Evolutionary conservation across 164 flowering plant genomes (phyloP).

Genomic region (Berberis vulgaris): DNA sequence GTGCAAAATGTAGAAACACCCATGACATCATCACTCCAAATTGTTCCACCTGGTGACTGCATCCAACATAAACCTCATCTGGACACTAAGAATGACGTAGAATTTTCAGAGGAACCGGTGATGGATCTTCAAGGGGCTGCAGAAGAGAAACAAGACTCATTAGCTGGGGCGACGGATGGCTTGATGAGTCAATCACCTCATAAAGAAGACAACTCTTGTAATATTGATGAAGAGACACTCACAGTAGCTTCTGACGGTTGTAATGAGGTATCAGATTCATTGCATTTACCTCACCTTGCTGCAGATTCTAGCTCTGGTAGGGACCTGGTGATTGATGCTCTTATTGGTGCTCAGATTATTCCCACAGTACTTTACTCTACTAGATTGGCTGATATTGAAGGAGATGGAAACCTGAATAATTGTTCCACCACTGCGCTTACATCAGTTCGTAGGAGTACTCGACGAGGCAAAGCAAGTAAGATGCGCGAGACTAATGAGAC

Average conservation of each 20-base stretch:
- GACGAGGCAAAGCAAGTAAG: slow-evolving; percentile 19
- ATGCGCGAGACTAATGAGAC: slow-evolving; percentile 19
- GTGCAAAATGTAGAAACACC: slow-evolving; percentile 4
- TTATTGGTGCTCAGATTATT: slow-evolving; percentile 15
- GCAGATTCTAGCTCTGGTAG: slow-evolving; percentile 9
- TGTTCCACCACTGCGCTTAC: slow-evolving; percentile 13
- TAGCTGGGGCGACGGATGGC: slow-evolving; percentile 3
- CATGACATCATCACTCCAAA: neutral
- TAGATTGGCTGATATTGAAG: slow-evolving; percentile 15
- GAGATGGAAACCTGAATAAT: slow-evolving; percentile 12
- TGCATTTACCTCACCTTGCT: slow-evolving; percentile 12
- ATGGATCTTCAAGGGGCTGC: slow-evolving; percentile 1
- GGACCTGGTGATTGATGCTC: slow-evolving; percentile 1
- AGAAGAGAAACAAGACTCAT: slow-evolving; percentile 15
- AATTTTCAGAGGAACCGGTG: slow-evolving; percentile 1
- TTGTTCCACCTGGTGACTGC: slow-evolving; percentile 4
- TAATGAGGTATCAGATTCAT: slow-evolving; percentile 14
- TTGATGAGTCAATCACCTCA: slow-evolving; percentile 7
- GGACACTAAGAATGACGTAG: slow-evolving; percentile 4
- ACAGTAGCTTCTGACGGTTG: slow-evolving; percentile 14
- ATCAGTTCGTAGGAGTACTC: slow-evolving; percentile 25
- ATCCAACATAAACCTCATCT: neutral
- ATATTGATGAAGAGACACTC: no score
- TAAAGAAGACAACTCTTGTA: neutral
- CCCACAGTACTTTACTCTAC: slow-evolving; percentile 12